Evolutionary conservation across 1,284 basidiomycete species (phyloP).

Genomic region (Marasmius tenuissimus): DNA sequence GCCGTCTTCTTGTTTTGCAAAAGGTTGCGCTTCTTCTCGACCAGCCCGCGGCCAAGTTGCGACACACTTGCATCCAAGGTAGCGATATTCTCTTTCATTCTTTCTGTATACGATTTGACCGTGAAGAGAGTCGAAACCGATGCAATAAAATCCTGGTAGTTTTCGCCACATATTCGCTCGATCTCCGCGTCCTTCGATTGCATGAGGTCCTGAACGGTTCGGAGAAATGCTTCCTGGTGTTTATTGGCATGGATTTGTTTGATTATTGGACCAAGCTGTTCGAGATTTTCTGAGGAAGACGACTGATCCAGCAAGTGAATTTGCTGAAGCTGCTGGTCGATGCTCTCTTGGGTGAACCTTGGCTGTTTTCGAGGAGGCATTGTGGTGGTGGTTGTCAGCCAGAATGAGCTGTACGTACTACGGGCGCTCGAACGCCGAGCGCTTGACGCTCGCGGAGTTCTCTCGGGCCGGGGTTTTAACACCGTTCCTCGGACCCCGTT

Average conservation of each 20-base stretch:
- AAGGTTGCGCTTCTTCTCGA: conserved; percentile 89
- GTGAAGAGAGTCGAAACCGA: conserved; percentile 95
- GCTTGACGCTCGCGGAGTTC: not conserved
- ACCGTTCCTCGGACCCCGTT: not conserved
- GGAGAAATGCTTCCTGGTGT: conserved; percentile 90
- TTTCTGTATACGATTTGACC: conserved; percentile 87
- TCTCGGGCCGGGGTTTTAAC: not conserved
- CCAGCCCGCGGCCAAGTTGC: conserved; percentile 79
- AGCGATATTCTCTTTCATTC: conserved; percentile 77
- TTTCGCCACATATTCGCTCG: conserved; percentile 91
- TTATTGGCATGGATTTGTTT: conserved; percentile 89
- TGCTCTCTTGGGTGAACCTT: conserved; percentile 76
- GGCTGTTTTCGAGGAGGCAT: conserved; percentile 76
- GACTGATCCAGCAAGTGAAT: conserved; percentile 85
- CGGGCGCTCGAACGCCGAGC: no score
- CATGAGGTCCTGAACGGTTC: conserved; percentile 84
- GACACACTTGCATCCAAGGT: conserved; percentile 71
- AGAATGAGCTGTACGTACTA: no score
- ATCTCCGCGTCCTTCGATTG: conserved; percentile 95
- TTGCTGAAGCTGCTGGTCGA: conserved; percentile 84
- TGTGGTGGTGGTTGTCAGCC: not conserved
- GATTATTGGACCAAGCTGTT: conserved; percentile 90
- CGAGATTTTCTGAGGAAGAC: conserved; percentile 87
- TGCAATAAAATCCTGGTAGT: conserved; percentile 97
- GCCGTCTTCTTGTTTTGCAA: conserved; percentile 92